phyloP scores from a whole-genome alignment of 352 stramenopile genomes.

The Pythium scleroteichum region DNA sequence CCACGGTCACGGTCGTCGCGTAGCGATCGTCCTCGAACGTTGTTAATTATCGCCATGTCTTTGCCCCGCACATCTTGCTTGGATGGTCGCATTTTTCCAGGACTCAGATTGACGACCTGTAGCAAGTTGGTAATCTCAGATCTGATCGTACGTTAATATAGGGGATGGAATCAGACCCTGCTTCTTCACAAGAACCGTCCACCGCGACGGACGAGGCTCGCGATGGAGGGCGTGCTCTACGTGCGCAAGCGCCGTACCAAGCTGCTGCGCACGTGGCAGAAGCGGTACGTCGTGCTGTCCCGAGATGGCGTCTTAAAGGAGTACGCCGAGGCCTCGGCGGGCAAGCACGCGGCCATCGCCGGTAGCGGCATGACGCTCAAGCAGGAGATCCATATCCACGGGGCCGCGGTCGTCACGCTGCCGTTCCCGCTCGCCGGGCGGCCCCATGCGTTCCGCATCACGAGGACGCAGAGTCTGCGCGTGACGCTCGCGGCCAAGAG shows the following conservation, averaged over 20 bases:
- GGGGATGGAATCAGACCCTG: slow-evolving; percentile 15
- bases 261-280: slow-evolving; percentile 66
- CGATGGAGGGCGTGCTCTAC: slow-evolving; percentile 64
- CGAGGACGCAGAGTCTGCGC: slow-evolving; percentile 24
- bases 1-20: slow-evolving; percentile 14
- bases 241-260: slow-evolving; percentile 50
- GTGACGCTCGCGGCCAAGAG: slow-evolving; percentile 54
- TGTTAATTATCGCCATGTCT: neutral
- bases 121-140: slow-evolving; percentile 27
- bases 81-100: slow-evolving; percentile 12
- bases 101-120: too few relatives aligned
- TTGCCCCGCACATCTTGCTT: neutral
- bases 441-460: slow-evolving; percentile 62
- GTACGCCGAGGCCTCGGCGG: slow-evolving; percentile 38
- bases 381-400: slow-evolving; percentile 42
- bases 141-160: slow-evolving; percentile 14
- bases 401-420: slow-evolving; percentile 40
- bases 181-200: neutral
- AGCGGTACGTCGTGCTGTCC: slow-evolving; percentile 67
- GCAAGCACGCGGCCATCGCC: slow-evolving; percentile 18
- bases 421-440: slow-evolving; percentile 50
- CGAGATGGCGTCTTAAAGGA: slow-evolving; percentile 49
- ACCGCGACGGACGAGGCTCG: neutral
- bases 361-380: slow-evolving; percentile 52
- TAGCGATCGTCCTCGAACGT: neutral